Evolutionary conservation across 2,329 filamentous ascomycete genomes (phyloP).

Genomic region (Ceratocystis destructans): DNA sequence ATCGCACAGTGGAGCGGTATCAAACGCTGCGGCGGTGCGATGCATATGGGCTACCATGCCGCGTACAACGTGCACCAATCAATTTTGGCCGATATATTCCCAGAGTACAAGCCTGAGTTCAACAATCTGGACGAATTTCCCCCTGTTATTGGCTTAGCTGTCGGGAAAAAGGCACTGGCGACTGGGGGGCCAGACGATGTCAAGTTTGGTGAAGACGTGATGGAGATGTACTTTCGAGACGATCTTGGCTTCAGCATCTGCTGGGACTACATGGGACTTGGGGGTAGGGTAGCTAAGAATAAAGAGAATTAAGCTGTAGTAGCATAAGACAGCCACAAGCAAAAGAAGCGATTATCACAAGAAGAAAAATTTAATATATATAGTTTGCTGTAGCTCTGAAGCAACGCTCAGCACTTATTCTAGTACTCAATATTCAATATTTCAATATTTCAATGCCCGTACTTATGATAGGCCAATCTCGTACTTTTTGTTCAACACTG

Average conservation of each 20-base stretch:
- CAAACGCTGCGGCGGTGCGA: conserved; percentile 63
- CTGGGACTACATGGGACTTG: conserved; percentile 40
- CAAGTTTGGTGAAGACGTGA: conserved; percentile 46
- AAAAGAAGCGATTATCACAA: neutral
- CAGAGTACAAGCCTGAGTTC: conserved; percentile 32
- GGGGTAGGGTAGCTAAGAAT: conserved; percentile 21
- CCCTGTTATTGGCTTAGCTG: conserved; percentile 55
- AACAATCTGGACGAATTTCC: conserved; percentile 40
- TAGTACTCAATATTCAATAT: too few species aligned
- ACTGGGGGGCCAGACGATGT: conserved; percentile 46
- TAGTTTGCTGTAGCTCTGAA: too few species aligned
- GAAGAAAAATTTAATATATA: too few species aligned
- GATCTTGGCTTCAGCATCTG: conserved; percentile 52
- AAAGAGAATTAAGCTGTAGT: neutral
- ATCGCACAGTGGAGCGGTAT: conserved; percentile 60
- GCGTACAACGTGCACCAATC: conserved; percentile 54
- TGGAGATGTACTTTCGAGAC: conserved; percentile 50
- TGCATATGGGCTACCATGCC: conserved; percentile 55
- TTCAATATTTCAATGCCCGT: neutral
- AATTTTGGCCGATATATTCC: conserved; percentile 34
- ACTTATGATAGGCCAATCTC: neutral
- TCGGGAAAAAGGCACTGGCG: conserved; percentile 55
- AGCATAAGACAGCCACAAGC: neutral
- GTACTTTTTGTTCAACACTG: neutral
- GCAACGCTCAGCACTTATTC: too few species aligned